Evolutionary conservation across 2,329 filamentous ascomycete species (phyloP), one percentile per base, ranked within the genome.

Genomic region (Fusarium palustre): DNA sequence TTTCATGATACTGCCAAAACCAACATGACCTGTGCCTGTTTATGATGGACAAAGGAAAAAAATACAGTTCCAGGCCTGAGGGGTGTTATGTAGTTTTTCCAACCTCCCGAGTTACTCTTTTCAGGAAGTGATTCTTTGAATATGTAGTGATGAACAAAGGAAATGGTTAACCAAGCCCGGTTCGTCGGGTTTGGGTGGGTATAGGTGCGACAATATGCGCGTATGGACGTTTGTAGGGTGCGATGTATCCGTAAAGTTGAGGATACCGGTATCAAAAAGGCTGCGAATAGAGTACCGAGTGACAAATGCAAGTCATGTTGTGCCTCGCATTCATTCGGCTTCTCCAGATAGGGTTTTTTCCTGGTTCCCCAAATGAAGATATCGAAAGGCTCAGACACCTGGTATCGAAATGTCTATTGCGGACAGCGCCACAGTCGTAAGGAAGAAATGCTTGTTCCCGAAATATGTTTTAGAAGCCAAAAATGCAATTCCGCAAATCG

Each of bases 151-250:
- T 64, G 63, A 71, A 72, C 69, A 75, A 69, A 73, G 66, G 63
- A 64, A 59, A 68, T 55, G 50, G 55, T 45, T 48, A 64, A 59
- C 61, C 66, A 55, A 59, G 64, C 57, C 60, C 45, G 66, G 48
- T 49, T 56, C 62, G 38, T 66, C 47, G 55, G 59, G 63, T 63
- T 30, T 70, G 43, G 42, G 59, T 39, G 64, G 73, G 73, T 75
- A 75, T 75, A 75, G 62, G 70, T 70, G 73, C 73, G 71, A 61
- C 61, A 68, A 71, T 54, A 66, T 73, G 73, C 73, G 73, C 68
- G 68, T 55, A 62, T 49, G 43, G 52, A 39, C 38, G 53, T 53
- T 55, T 57, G 33, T 63, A 61, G 63, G 55, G 50, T 41, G 63
- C 13, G 36, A 39, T 39, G 71, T 75, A 74, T 73, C 71, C 66